Base-by-base conservation (phyloP, 1,284 basidiomycete species). In the Erythrobasidium hasegawianum region DNA sequence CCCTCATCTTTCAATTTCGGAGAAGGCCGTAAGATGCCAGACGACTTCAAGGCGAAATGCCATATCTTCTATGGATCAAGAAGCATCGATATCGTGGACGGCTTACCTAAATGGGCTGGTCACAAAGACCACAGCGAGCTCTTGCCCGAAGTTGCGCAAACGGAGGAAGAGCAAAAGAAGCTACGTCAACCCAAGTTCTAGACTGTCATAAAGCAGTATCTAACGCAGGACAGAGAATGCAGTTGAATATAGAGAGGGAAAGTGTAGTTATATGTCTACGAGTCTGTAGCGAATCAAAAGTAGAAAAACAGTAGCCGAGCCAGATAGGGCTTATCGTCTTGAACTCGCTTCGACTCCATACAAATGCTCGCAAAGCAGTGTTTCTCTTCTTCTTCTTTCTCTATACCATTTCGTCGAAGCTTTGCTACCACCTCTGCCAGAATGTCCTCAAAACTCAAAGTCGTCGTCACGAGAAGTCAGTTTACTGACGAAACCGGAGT, bases 41-140 rank as follows among this genome's bases (percentile, higher is more conserved):
- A 64, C 8, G 58, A 59, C 39, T 67, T 67, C 58, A 59, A 56
- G 50, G 64, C 43, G 7, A 59, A 67, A 55, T 59, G 57, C 40
- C 67, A 68, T 29, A 68, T 68, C 49, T 68, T 68, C 55, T 68
- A 68, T 39, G 53, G 59, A 5, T 57, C 52, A 9, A 50, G 67
- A 4, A 56, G 54, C 11, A 52, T 68, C 16, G 67, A 68, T 27
- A 52, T 64, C 22, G 40, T 56, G n/a, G 67, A 68, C 38, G 67
- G 67, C 38, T 55, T 64, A 24, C 67, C 67, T 7, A 68, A 68
- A 38, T 68, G 67, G 67, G 33, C 57, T 5, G 64, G 57, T 2
- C 57, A 59, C 40, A 67, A 67, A 18, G 57, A 67, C 24, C 10
- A 50, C 18, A 59, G 57, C 57, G 56, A 67, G 57, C 57, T 67